Base-by-base conservation (phyloP, 1,139 yeast species). In the Schwanniomyces etchellsii region DNA sequence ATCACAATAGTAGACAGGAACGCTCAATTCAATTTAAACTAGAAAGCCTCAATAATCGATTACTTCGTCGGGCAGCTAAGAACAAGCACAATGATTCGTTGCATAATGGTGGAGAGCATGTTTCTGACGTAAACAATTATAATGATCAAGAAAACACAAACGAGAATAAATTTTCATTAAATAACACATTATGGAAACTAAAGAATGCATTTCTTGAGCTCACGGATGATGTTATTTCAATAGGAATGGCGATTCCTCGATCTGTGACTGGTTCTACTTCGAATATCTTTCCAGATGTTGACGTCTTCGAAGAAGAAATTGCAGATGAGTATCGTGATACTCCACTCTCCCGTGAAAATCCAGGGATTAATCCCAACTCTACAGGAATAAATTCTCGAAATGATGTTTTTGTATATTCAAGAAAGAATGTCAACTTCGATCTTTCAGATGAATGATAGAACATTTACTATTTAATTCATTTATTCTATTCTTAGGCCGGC, bases 231-330 rank as follows among this genome's bases (percentile, higher is more conserved):
- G 60, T 74, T 11, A 73, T 77, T 37, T 75, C 77, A n/a, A 71
- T 74, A 24, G 80, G 78, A 14, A 57, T 76, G 45, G 77, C 77
- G n/a, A 69, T 72, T 12, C 78, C 80, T 0, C 44, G 78, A 27
- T 69, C 78, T 0, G 74, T 67, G 5, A 65, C 73, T 43, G 67
- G 53, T 1, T 48, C 64, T 3, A 47, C 61, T 5, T 7, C 21
- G 21, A n/a, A 18, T 7, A 7, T 18, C 9, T 24, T 12, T 6
- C n/a, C 28, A 9, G 10, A 14, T 15, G 17, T 10, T 9, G 20
- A 26, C 5, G 9, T 14, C 16, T 12, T 11, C 10, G 15, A 13
- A 5, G n/a, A n/a, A 9, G 27, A 24, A 6, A 24, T 10, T 12
- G n/a, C 10, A 9, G 5, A 14, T 24, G 21, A 10, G 21, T 18